Base-by-base conservation (phyloP, 1,284 basidiomycete species). In the Leccinum pallidistipes region DNA sequence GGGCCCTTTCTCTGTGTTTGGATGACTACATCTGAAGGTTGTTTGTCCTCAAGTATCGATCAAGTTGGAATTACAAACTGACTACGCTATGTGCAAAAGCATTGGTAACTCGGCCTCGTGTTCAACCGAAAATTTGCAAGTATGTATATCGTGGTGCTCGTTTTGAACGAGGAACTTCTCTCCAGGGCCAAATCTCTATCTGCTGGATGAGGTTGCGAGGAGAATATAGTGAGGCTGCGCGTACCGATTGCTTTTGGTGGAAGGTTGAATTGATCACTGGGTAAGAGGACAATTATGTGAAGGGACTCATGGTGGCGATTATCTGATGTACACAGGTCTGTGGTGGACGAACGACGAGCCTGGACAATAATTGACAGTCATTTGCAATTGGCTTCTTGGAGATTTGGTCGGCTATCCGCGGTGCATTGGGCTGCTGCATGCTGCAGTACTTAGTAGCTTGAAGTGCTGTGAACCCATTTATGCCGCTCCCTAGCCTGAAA, bases 371-470 rank as follows among this genome's bases (percentile, higher is more conserved):
- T 16, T 34, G 53, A 27, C 50, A 54, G n/a, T 59, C 62, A 59
- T 55, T 57, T 50, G 21, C 43, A 38, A 58, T 53, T 56, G 14
- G 49, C 38, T 63, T 70, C 62, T 59, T 62, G 63, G 62, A 68
- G 56, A 40, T 55, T 64, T 61, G 27, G 59, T 61, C 70, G 68
- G 70, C 59, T 58, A 54, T 73, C 68, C 72, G 69, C 68, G 72
- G 72, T 58, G 51, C 49, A 38, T 57, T 60, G 38, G 32, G 57
- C 24, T 57, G 21, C 32, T 59, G 60, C 43, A 53, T 56, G 49
- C 8, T 38, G 24, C 21, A 40, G 31, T 38, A 38, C 45, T 24
- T 31, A 29, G 50, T 29, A 27, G 50, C 27, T 10, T 14, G 24
- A 31, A 54, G 36, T 34, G 24, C 27, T 50, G 10, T 56, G 51